These are phyloP conservation scores for Penicillium ucsense DNA, from an alignment of 495 filamentous ascomycete genomes.

Conservation along the genomic window DNA sequence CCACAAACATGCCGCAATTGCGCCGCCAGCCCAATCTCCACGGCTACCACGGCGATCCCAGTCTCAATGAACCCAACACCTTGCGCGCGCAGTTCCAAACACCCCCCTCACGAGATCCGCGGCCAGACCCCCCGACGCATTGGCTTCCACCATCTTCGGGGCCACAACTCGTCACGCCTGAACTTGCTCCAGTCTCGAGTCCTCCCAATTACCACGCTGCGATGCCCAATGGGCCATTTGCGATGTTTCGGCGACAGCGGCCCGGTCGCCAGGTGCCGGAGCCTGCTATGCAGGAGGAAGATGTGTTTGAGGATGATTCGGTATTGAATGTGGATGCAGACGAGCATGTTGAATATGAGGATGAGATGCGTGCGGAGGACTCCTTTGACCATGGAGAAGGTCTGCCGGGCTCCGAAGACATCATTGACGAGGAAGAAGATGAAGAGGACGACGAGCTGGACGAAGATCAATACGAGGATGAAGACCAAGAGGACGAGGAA, in stretches of 20 bases:
- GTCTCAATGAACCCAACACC: constrained; percentile 1
- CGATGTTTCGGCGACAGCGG: constrained; percentile 27
- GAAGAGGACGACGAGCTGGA: constrained; percentile 30
- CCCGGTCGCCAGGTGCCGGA: constrained; percentile 8
- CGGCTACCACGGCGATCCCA: constrained; percentile 4
- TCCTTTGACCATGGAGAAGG: constrained; percentile 3
- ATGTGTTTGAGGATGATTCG: constrained; percentile 11
- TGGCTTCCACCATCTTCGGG: constrained; percentile 25
- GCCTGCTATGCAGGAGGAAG: constrained; percentile 7
- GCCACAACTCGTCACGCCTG: constrained; percentile 15
- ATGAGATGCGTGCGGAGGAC: constrained; percentile 8
- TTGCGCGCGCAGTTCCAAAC: constrained; percentile 29
- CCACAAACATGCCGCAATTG: constrained; percentile 14
- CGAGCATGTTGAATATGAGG: constrained; percentile 5
- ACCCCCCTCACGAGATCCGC: constrained; percentile 24
- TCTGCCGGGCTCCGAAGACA: constrained; percentile 16
- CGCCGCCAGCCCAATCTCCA: constrained; percentile 16
- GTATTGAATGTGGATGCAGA: constrained; percentile 6
- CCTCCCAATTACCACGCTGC: constrained; percentile 3
- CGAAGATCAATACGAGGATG: constrained; percentile 27
- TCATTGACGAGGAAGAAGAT: constrained; percentile 28
- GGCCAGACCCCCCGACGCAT: constrained; percentile 18
- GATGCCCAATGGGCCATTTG: constrained; percentile 22
- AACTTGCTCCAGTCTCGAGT: constrained; percentile 11
- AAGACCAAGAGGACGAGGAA: constrained; percentile 25